Conservation (phyloP, 202 grass and related monocot genomes). For the Dendrocalamus latiflorus region DNA sequence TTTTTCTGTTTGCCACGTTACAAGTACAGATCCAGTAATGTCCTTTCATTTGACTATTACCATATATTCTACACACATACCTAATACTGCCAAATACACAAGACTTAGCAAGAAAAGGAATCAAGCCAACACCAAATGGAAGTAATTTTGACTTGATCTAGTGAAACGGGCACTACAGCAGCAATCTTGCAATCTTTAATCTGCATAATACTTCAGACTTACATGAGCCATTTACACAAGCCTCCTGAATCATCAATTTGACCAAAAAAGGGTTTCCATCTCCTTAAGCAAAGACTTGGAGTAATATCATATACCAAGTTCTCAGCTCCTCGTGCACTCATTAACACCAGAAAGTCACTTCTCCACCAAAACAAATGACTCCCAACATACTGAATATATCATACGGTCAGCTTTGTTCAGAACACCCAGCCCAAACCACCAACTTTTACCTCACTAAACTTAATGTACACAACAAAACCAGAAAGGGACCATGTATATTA, state of each 20-base stretch:
- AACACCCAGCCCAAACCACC: not conserved
- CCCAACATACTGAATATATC: not conserved
- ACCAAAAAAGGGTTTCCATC: not conserved
- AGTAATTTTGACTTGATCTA: not conserved
- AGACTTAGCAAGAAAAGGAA: not conserved
- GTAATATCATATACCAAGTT: not conserved
- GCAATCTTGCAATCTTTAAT: not conserved
- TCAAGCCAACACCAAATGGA: not conserved
- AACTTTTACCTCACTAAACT: not conserved
- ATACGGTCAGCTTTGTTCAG: not conserved
- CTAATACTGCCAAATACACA: not conserved
- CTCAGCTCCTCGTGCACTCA: not conserved
- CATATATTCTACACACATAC: not conserved
- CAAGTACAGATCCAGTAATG: not conserved
- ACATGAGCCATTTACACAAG: not conserved
- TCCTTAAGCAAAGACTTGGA: not conserved
- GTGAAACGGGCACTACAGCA: not conserved
- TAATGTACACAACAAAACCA: not conserved
- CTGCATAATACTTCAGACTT: not conserved
- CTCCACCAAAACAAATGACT: not conserved
- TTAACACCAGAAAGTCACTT: not conserved
- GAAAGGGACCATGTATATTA: not conserved
- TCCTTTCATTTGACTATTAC: not conserved
- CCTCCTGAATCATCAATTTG: not conserved
- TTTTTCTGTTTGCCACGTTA: not conserved